Evolutionary conservation across 2,329 filamentous ascomycete genomes (phyloP).

Genomic region (Verticillium nubilum): DNA sequence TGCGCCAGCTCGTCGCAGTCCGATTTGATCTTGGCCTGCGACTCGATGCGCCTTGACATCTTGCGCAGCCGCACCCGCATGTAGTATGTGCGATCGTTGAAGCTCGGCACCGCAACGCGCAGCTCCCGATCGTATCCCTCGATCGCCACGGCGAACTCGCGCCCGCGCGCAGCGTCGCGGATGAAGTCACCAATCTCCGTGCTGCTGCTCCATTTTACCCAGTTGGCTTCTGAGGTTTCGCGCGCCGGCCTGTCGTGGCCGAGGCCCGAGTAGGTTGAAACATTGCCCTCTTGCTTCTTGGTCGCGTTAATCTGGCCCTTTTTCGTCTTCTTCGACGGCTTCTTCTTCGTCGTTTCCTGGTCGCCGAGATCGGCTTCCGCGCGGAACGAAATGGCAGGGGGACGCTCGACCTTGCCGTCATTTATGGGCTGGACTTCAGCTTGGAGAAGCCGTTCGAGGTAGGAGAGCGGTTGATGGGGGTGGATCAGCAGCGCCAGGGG

Average conservation of each 20-base stretch:
- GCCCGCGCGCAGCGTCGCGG: slow-evolving; percentile 75
- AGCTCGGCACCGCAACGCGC: slow-evolving; percentile 76
- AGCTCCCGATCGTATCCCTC: slow-evolving; percentile 63
- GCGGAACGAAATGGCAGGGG: slow-evolving; percentile 72
- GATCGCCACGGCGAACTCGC: slow-evolving; percentile 80
- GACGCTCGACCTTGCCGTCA: slow-evolving; percentile 59
- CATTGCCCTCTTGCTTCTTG: slow-evolving; percentile 29
- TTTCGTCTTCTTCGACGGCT: slow-evolving; percentile 10
- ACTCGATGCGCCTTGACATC: slow-evolving; percentile 61
- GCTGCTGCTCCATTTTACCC: slow-evolving; percentile 82
- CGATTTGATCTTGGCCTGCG: slow-evolving; percentile 67
- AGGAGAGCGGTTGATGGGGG: slow-evolving; percentile 85
- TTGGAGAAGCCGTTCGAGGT: slow-evolving; percentile 83
- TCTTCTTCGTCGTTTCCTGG: not conserved
- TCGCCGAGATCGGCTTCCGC: slow-evolving; percentile 61
- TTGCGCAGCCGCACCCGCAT: slow-evolving; percentile 71
- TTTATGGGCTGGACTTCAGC: slow-evolving; percentile 71
- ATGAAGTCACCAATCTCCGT: slow-evolving; percentile 95
- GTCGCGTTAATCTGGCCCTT: slow-evolving; percentile 9
- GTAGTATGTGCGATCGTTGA: slow-evolving; percentile 87
- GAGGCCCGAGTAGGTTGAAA: slow-evolving; percentile 66
- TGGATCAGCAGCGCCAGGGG: slow-evolving; percentile 81
- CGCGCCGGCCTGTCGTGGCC: slow-evolving; percentile 53
- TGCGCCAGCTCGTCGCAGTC: slow-evolving; percentile 78
- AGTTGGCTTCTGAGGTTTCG: slow-evolving; percentile 37